Evolutionary conservation across 1,284 basidiomycete genomes (phyloP), one percentile per base, ranked within the genome.

Genomic region (Xerocomus cyaneibrunnescens): DNA sequence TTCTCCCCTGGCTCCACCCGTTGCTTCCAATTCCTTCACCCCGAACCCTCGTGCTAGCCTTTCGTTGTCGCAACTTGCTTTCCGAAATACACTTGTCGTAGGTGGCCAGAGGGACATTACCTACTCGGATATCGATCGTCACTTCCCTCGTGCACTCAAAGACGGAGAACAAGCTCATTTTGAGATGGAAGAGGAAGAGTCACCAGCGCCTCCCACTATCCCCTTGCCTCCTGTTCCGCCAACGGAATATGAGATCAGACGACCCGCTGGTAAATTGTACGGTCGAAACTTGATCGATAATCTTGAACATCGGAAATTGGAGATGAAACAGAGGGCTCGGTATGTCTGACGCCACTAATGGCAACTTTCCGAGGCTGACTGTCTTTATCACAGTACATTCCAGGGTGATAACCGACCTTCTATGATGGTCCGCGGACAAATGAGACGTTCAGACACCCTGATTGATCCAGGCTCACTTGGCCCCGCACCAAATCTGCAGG

Each of bases 281-380:
- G 89, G 89, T 13, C 83, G 81, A 59, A 92, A 86, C 69, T 76
- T 92, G 31, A 90, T 92, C 57, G 90, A 92, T 62, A 84, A 89
- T 65, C 74, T 92, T 8, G 88, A 92, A 65, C 74, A 72, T 21
- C 79, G 90, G 45, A 92, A 92, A 62, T 76, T 80, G 14, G 76
- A 83, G 56, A 89, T 92, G 81, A 81, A 82, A 54, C 78, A 76
- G 54, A 90, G 84, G 66, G 81, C 87, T 69, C 78, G 89, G 89
- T 89, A 72, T 57, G 73, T 50, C 28, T 31, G 7, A 31, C 17
- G 23, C 48, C 12, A 13, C 51, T 49, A 22, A 44, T 41, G 41
- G 55, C 43, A 25, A 31, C 40, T 43, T 56, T 55, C 34, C 28
- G 32, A 58, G 37, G 47, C 44, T 59, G 27, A 55, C 42, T 44